phyloP scores from a whole-genome alignment of 78 protist genomes.

The Guillardia theta region DNA sequence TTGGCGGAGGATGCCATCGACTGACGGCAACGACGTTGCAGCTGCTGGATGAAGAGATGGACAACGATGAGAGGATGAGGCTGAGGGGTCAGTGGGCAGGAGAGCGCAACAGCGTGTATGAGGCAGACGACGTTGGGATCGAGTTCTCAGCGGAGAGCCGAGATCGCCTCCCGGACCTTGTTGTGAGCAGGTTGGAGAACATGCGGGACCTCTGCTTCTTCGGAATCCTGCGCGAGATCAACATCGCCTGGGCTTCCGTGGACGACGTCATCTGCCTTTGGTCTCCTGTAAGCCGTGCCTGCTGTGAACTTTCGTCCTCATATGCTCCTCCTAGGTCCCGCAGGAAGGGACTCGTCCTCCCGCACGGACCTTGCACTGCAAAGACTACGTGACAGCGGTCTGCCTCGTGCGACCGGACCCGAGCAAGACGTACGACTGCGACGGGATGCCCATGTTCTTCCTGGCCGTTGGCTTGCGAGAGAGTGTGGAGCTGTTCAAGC shows the following conservation, averaged over 20 bases:
- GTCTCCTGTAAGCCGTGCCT: too few relatives aligned
- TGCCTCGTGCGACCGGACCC: background rate
- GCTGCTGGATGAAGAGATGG: too few relatives aligned
- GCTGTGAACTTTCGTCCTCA: too few relatives aligned
- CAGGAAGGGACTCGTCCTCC: background rate
- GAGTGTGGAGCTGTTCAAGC: constrained; percentile 11
- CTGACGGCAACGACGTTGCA: too few relatives aligned
- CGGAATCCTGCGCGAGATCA: background rate
- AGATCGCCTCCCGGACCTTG: background rate
- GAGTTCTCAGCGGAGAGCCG: background rate
- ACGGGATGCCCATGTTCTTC: background rate
- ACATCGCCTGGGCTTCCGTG: background rate
- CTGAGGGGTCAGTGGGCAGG: too few relatives aligned
- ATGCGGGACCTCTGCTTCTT: background rate
- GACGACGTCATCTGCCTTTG: background rate
- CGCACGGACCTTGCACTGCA: background rate
- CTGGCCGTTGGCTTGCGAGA: constrained; percentile 15
- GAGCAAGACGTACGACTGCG: background rate
- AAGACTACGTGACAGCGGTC: background rate
- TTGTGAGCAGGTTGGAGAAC: background rate
- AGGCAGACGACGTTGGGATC: background rate
- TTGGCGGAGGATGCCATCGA: too few relatives aligned
- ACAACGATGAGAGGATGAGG: too few relatives aligned
- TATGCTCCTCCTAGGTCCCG: too few relatives aligned
- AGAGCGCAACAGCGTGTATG: too few relatives aligned